Evolutionary conservation across 2,329 filamentous ascomycete species (phyloP), one percentile per base, ranked within the genome.

Genomic region (Trichophyton benhamiae): DNA sequence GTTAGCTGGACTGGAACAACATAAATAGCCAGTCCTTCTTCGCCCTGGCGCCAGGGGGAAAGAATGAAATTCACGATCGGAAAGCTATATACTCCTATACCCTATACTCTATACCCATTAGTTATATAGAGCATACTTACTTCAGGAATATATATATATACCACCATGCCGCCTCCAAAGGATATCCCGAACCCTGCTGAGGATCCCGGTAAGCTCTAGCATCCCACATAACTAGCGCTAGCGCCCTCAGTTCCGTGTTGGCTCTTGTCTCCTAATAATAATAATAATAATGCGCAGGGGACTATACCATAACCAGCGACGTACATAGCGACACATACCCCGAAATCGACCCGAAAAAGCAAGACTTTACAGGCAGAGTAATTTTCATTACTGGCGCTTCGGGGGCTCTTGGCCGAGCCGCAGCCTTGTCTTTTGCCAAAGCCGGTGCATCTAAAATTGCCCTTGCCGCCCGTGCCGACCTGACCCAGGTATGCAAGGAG

Each of bases 371-470:
- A 9, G 74, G 74, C 36, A 76, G 76, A 64, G 67, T 71, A 3
- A 72, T 80, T 53, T 75, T 86, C 62, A 78, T 86, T 58, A 82
- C 78, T 0, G 83, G 82, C 7, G 82, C 78, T 0, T 80, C 78
- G 2, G 79, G 77, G 44, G 82, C 82, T 2, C 77, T 84, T 41
- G 83, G 83, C 4, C 74, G 73, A 2, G 76, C 78, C 13, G 81
- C 78, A 2, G 82, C 82, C 0, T 67, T 81, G n/a, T 78, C 80
- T 8, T 86, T 79, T 66, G 83, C 82, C 20, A 72, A 72, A 65
- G 82, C 82, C 3, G 79, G 80, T 3, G 79, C 78, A 33, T 75
- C 77, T 0, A 69, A 72, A 30, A 81, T 87, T 61, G 79, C 78
- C 15, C 72, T 86, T 20, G 77, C 73, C 5, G 82, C 82, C 0